A percentile compares a stretch with the other conserved stretches of the same genome.
phyloP scores from a whole-genome alignment of 2,329 filamentous ascomycete species.

The Parastagonospora nodorum region DNA sequence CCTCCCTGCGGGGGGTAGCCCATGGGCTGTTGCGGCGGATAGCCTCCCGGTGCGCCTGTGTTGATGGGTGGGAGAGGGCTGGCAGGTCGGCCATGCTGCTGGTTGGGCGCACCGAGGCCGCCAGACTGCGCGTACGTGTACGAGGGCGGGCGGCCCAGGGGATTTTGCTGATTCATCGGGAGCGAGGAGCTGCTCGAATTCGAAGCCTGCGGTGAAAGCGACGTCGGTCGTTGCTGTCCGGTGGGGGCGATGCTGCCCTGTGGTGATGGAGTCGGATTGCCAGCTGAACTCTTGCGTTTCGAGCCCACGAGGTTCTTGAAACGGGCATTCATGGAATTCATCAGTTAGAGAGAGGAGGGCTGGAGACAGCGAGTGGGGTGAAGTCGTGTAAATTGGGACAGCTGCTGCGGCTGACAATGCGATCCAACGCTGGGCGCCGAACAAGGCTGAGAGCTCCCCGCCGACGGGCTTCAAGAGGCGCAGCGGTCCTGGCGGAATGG shows the following conservation, averaged over 20 bases:
- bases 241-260: slow-evolving; percentile 44
- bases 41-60: slow-evolving; percentile 54
- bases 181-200: slow-evolving; percentile 46
- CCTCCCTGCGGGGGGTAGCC: slow-evolving; percentile 50
- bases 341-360: slow-evolving; percentile 49
- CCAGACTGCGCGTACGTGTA: slow-evolving; percentile 61
- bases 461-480: slow-evolving; percentile 14
- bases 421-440: slow-evolving; percentile 24
- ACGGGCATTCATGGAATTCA: slow-evolving; percentile 81
- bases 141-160: slow-evolving; percentile 65
- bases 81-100: slow-evolving; percentile 52
- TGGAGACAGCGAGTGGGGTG: slow-evolving; percentile 30
- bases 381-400: slow-evolving; percentile 30
- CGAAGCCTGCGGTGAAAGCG: slow-evolving; percentile 46
- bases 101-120: slow-evolving; percentile 43
- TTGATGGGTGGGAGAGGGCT: slow-evolving; percentile 64
- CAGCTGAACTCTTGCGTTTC: slow-evolving; percentile 72
- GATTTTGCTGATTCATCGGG: slow-evolving; percentile 62
- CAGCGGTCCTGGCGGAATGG: slow-evolving; percentile 9
- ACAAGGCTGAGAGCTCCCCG: slow-evolving; percentile 25
- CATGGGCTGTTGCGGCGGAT: slow-evolving; percentile 41
- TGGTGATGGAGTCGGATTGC: slow-evolving; percentile 49
- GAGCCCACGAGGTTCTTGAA: slow-evolving; percentile 81
- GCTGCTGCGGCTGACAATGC: slow-evolving; percentile 37
- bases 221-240: slow-evolving; percentile 44